phyloP scores from a whole-genome alignment of 768 basidiomycete genomes.

The Lyophyllum shimeji region DNA sequence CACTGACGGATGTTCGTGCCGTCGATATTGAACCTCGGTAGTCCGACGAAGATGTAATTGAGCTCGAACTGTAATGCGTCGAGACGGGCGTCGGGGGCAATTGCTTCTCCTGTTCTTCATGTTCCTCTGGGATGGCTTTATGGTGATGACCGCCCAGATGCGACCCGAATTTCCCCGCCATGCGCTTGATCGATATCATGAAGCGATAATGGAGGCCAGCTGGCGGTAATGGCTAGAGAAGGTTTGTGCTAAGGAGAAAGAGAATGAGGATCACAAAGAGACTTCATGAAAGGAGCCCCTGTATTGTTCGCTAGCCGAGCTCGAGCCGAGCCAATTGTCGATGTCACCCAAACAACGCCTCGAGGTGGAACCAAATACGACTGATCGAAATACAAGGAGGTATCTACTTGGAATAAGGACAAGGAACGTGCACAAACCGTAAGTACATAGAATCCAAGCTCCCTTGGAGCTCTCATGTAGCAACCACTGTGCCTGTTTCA shows the following conservation, averaged over 20 bases:
- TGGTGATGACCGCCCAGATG: slow-evolving; percentile 34
- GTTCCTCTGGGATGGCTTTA: slow-evolving; percentile 21
- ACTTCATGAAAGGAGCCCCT: slow-evolving; percentile 12
- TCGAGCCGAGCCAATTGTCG: slow-evolving; percentile 9
- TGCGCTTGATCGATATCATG: slow-evolving; percentile 42
- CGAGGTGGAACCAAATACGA: slow-evolving; percentile 14
- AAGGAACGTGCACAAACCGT: slow-evolving; percentile 4
- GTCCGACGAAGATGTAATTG: slow-evolving; percentile 40
- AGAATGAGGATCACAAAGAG: slow-evolving; percentile 13
- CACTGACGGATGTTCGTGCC: slow-evolving; percentile 59
- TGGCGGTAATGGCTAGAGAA: slow-evolving; percentile 4
- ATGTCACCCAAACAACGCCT: slow-evolving; percentile 15
- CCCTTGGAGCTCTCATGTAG: background rate
- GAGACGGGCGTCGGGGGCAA: slow-evolving; percentile 28
- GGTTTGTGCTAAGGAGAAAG: slow-evolving; percentile 12
- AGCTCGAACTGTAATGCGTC: slow-evolving; percentile 30
- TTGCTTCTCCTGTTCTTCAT: slow-evolving; percentile 21
- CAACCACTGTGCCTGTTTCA: slow-evolving; percentile 1
- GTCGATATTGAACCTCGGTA: slow-evolving; percentile 71
- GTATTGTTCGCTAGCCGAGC: slow-evolving; percentile 28
- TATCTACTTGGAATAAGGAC: slow-evolving; percentile 26
- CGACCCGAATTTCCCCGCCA: slow-evolving; percentile 48
- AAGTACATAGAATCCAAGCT: background rate
- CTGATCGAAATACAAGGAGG: slow-evolving; percentile 18
- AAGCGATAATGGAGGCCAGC: slow-evolving; percentile 1